Base-by-base conservation (phyloP, 2,329 filamentous ascomycete genomes). In the Fusarium pseudonygamai region DNA sequence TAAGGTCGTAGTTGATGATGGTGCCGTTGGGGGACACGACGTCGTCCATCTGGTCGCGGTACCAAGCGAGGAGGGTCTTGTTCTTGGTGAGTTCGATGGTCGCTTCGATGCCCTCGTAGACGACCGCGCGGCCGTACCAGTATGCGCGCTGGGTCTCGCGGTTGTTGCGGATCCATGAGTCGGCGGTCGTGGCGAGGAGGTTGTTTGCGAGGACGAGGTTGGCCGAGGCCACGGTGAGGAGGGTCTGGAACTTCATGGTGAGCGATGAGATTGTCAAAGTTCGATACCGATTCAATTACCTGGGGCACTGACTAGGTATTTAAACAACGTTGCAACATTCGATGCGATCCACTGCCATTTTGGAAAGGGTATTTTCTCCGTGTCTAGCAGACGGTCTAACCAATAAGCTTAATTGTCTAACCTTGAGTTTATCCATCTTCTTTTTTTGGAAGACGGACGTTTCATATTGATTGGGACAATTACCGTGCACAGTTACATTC, bases 31-130 rank as follows among this genome's bases (percentile, higher is more conserved):
- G 22, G 6, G 80, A 74, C 3, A 81, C 74, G 6, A 89, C 83
- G 1, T 81, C 80, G 56, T 87, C 85, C 42, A 89, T 82, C 58
- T 86, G 83, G 6, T 77, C 78, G 10, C 84, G 83, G 62, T 85
- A 84, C 77, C 84, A 87, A 20, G 83, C 75, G 28, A 82, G 78
- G 26, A 88, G 83, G 4, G 80, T 82, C 58, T 82, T 73, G 72
- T 88, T 84, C 34, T 82, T 75, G 20, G 83, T 84, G 20, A 82
- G 72, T 22, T 83, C 83, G 45, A 85, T 85, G 7, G 72, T 42
- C 1, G 72, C 72, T 36, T 74, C 72, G 47, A 74, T 74, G 18
- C 72, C 72, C 55, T 74, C 72, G 28, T 53, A 74, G 46, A 74
- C 64, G n/a, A 75, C 72, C 11, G 61, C 72, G 14, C 72, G 72